phyloP scores from a whole-genome alignment of 106 monocot genomes.

The Cymbidium sinense region DNA sequence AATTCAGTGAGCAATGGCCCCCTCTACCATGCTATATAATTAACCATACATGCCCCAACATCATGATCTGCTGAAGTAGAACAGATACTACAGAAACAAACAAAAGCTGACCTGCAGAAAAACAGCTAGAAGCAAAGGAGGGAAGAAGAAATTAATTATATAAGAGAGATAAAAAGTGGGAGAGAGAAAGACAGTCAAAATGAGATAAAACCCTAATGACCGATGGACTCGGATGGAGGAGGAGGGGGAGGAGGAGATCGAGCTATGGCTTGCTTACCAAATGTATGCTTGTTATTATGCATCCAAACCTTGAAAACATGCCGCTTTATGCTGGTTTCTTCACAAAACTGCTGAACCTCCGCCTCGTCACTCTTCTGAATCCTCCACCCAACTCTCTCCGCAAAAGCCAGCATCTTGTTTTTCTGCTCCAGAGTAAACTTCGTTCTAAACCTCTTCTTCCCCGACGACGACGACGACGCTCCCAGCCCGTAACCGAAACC shows the following conservation, averaged over 20 bases:
- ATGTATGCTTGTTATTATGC: conserved; percentile 74
- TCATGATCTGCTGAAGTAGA: not conserved
- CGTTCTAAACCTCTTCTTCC: conserved; percentile 55
- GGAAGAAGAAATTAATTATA: not conserved
- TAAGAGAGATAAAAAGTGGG: too few relatives aligned
- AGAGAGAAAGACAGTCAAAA: not conserved
- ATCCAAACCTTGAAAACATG: conserved; percentile 69
- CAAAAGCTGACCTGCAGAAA: too few relatives aligned
- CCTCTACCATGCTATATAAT: not conserved
- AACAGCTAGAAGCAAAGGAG: not conserved
- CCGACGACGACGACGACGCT: conserved; percentile 5
- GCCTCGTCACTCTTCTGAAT: conserved; percentile 62
- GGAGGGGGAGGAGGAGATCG: not conserved
- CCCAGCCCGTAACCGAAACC: not conserved
- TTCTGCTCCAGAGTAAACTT: conserved; percentile 68
- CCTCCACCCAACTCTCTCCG: conserved; percentile 54
- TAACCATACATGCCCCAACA: not conserved
- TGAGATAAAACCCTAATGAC: not conserved
- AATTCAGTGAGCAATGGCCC: not conserved
- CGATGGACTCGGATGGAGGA: not conserved
- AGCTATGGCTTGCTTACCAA: conserved; percentile 33
- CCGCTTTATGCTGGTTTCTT: conserved; percentile 38
- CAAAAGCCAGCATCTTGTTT: conserved; percentile 54
- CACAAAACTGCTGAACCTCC: conserved; percentile 55
- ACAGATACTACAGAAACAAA: too few relatives aligned